Evolutionary conservation across 1,284 basidiomycete genomes (phyloP).

Genomic region (Inonotus hispidus): DNA sequence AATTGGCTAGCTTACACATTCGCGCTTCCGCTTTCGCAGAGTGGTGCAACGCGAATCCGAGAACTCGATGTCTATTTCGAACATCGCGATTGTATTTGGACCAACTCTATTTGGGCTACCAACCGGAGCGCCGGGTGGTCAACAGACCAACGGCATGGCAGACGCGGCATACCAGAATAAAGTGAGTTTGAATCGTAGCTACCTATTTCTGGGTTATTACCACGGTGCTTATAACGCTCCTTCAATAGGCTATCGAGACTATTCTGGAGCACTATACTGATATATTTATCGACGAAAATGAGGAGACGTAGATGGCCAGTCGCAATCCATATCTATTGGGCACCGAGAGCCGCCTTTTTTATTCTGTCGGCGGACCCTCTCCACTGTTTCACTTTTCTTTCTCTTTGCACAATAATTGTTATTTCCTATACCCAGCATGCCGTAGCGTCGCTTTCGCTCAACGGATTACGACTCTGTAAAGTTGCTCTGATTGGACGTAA

Average conservation of each 20-base stretch:
- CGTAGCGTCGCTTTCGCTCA: not conserved
- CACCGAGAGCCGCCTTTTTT: not conserved
- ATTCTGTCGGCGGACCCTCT: not conserved
- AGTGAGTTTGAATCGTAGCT: constrained; percentile 30
- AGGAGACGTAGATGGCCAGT: constrained; percentile 23
- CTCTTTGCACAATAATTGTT: not conserved
- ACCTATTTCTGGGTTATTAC: constrained; percentile 21
- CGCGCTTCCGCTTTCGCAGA: constrained; percentile 36
- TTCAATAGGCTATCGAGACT: constrained; percentile 71
- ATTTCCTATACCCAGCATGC: constrained; percentile 6
- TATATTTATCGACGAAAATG: constrained; percentile 74
- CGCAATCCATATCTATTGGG: not conserved
- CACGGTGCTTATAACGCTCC: constrained; percentile 8
- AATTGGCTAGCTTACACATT: not conserved
- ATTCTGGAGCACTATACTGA: constrained; percentile 83
- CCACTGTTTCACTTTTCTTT: not conserved
- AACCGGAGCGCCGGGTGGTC: constrained; percentile 29
- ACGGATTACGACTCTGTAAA: constrained; percentile 5
- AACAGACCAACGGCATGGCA: constrained; percentile 38
- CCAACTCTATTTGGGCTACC: constrained; percentile 81
- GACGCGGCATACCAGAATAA: constrained; percentile 65
- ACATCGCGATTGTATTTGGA: constrained; percentile 96
- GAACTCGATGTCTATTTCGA: constrained; percentile 93
- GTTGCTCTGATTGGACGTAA: not conserved
- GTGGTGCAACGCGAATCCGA: constrained; percentile 67